These are phyloP conservation scores for Clavispora santaluciae DNA, from an alignment of 805 yeast genomes.

Conservation along the genomic window DNA sequence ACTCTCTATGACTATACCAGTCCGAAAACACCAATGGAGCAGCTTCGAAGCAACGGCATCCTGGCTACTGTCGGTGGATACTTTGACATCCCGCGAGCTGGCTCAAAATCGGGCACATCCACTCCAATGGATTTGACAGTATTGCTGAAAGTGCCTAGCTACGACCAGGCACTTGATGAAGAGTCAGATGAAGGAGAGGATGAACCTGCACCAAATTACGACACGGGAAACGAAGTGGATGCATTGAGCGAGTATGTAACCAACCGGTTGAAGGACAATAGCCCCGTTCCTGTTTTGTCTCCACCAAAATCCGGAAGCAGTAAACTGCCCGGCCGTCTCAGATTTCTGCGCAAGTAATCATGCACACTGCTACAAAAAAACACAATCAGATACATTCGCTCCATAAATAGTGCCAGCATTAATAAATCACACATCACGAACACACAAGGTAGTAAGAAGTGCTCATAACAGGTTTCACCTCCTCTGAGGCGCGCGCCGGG, in stretches of 20 bases:
- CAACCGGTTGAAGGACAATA: background rate
- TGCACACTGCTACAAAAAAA: background rate
- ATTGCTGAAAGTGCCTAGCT: constrained; percentile 35
- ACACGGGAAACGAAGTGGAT: background rate
- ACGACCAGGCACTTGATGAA: constrained; percentile 36
- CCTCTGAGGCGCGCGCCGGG: too few species aligned
- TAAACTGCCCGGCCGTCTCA: background rate
- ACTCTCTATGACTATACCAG: constrained; percentile 31
- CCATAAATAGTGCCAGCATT: too few species aligned
- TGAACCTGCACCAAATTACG: constrained; percentile 20
- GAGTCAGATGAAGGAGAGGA: constrained; percentile 23
- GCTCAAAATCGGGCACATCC: constrained; percentile 10
- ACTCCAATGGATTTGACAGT: constrained; percentile 19
- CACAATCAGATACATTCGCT: too few species aligned
- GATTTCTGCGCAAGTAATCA: background rate
- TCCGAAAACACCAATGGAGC: constrained; percentile 35
- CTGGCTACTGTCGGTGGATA: constrained; percentile 22
- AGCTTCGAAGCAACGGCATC: constrained; percentile 19
- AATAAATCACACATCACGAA: too few species aligned
- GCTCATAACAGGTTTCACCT: too few species aligned
- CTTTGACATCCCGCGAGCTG: constrained; percentile 25
- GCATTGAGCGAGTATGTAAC: background rate
- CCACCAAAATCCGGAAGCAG: background rate
- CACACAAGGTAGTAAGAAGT: too few species aligned
- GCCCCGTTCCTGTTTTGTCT: background rate